Evolutionary conservation across 2,329 filamentous ascomycete genomes (phyloP).

Genomic region (Neoscytalidium dimidiatum): DNA sequence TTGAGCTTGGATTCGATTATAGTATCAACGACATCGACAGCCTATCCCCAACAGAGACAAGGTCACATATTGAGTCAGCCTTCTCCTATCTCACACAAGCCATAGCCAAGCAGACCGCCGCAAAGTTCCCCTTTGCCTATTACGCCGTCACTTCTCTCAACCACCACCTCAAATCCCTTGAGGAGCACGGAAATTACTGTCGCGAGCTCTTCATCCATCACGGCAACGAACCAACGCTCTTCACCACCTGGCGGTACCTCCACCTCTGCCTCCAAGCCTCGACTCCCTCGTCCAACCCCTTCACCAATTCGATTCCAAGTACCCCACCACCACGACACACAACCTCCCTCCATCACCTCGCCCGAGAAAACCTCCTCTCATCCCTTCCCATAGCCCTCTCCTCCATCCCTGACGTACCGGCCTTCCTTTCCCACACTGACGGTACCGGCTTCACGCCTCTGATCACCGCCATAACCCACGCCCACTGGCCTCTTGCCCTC

Average conservation of each 20-base stretch:
- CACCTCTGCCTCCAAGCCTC: not conserved
- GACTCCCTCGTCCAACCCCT: not conserved
- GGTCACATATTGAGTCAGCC: not conserved
- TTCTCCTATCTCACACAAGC: not conserved
- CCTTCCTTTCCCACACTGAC: not conserved
- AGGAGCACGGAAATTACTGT: too few relatives aligned
- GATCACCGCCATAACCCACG: not conserved
- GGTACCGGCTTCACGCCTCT: not conserved
- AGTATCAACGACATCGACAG: not conserved
- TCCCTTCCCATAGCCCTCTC: not conserved
- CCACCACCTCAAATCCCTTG: not conserved
- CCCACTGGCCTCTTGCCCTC: not conserved
- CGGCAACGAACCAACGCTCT: too few relatives aligned
- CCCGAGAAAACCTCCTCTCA: not conserved
- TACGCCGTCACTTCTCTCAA: not conserved
- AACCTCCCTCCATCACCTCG: not conserved
- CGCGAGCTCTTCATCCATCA: too few relatives aligned
- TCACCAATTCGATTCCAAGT: not conserved
- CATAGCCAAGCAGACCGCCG: not conserved
- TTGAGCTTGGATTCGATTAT: not conserved
- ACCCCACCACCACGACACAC: not conserved
- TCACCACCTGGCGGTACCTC: not conserved
- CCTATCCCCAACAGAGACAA: not conserved
- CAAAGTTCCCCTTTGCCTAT: not conserved
- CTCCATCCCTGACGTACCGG: too few relatives aligned